phyloP scores from a whole-genome alignment of 1,284 basidiomycete genomes.

The Pseudozyma sp. region DNA sequence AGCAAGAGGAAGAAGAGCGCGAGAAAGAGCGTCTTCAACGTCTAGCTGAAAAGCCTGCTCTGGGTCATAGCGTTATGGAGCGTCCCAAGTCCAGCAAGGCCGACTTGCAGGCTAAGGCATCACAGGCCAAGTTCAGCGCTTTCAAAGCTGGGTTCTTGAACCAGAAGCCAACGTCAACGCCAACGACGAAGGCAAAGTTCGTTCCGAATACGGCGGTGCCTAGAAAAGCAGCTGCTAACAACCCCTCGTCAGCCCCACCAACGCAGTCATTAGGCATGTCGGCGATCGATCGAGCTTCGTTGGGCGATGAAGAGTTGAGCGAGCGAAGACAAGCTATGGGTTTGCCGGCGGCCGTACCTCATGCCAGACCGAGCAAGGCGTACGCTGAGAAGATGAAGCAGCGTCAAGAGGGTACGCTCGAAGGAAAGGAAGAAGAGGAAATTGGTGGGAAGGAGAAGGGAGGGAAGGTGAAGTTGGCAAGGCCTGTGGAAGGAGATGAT shows the following conservation, averaged over 20 bases:
- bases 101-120: constrained; percentile 2
- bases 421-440: constrained; percentile 1
- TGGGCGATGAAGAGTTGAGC: constrained; percentile 51
- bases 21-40: constrained; percentile 20
- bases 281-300: constrained; percentile 56
- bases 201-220: constrained; percentile 17
- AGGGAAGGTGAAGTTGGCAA: constrained; percentile 21
- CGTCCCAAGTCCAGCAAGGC: constrained; percentile 5
- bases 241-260: constrained; percentile 26
- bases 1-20: constrained; percentile 27
- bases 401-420: constrained; percentile 15
- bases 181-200: constrained; percentile 11
- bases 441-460: constrained; percentile 7
- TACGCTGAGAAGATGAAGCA: constrained; percentile 59
- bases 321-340: constrained; percentile 43
- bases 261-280: constrained; percentile 58
- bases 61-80: constrained; percentile 44
- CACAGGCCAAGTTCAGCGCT: constrained; percentile 48
- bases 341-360: constrained; percentile 60
- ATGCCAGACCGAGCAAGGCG: constrained; percentile 66
- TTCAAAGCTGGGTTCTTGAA: constrained; percentile 63
- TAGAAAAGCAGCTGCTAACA: constrained; percentile 8
- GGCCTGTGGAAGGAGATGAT: constrained; percentile 38
- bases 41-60: constrained; percentile 36
- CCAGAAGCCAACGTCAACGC: constrained; percentile 20